Conservation (phyloP, 2,329 filamentous ascomycete genomes). For the Chrysosporium queenslandicum region DNA sequence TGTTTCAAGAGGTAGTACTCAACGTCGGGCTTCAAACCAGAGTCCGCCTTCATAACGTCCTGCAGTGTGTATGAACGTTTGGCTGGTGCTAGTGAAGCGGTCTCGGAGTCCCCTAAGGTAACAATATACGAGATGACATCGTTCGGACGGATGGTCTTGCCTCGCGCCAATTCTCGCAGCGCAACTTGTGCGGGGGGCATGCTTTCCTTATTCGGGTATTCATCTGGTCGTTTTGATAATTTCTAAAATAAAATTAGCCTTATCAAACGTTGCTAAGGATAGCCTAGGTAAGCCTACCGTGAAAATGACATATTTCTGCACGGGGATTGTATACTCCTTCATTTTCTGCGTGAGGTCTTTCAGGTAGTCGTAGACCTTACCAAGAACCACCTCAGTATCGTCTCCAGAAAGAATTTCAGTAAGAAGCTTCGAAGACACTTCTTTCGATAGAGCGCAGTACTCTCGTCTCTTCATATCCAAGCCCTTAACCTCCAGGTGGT, state of each 20-base stretch:
- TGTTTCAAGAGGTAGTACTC: conserved; percentile 98
- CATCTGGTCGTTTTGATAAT: conserved; percentile 83
- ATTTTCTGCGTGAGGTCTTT: conserved; percentile 76
- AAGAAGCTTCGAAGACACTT: conserved; percentile 81
- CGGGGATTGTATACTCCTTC: conserved; percentile 64
- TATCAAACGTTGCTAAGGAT: not conserved
- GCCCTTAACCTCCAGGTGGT: conserved; percentile 96
- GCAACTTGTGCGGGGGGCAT: conserved; percentile 98
- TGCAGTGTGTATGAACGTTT: conserved; percentile 83
- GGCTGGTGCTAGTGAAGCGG: conserved; percentile 52
- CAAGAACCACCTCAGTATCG: conserved; percentile 76
- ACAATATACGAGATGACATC: conserved; percentile 96
- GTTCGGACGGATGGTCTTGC: conserved; percentile 80
- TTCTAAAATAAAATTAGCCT: conserved; percentile 44
- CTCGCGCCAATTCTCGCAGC: conserved; percentile 72
- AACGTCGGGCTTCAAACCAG: conserved; percentile 72
- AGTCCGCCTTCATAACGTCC: conserved; percentile 69
- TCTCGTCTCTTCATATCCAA: conserved; percentile 96
- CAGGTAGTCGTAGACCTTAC: conserved; percentile 87
- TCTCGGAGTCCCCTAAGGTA: conserved; percentile 57
- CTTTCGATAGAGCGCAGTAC: conserved; percentile 91
- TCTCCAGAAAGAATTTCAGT: conserved; percentile 91
- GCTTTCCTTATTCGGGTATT: conserved; percentile 85
- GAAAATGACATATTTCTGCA: conserved; percentile 91
- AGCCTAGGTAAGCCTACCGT: conserved; percentile 45